Percentiles rank a stretch among this genome's conserved stretches.
phyloP scores from a whole-genome alignment of 163 green algal genomes.

The Smithsoniella earleae region DNA sequence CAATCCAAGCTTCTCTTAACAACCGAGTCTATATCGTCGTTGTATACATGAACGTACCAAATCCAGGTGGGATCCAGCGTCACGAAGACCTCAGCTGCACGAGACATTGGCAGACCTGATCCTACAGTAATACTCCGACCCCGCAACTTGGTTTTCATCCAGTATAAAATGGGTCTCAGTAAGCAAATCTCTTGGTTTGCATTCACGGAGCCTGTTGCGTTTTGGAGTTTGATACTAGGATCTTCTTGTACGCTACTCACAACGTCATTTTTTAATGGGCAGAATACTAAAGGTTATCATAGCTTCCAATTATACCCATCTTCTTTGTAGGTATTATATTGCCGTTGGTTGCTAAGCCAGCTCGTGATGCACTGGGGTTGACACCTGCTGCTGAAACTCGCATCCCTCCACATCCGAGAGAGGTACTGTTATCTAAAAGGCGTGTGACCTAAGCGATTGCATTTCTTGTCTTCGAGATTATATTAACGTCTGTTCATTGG shows the following conservation, averaged over 20 bases:
- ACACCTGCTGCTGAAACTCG: neutral
- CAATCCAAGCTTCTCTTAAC: too few relatives aligned
- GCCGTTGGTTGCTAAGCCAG: conserved; percentile 11
- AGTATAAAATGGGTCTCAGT: conserved; percentile 9
- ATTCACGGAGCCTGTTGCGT: conserved; percentile 24
- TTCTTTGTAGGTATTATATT: conserved; percentile 31
- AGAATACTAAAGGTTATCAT: neutral
- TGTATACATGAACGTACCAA: too few relatives aligned
- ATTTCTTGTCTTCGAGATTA: neutral
- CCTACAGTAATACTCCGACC: too few relatives aligned
- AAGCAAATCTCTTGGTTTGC: conserved; percentile 29
- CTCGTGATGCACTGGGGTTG: neutral
- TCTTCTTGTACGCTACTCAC: conserved; percentile 11
- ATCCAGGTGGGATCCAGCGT: too few relatives aligned
- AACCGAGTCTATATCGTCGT: too few relatives aligned
- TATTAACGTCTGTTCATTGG: neutral
- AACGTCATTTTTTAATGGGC: neutral
- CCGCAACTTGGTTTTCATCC: too few relatives aligned
- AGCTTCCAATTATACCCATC: too few relatives aligned
- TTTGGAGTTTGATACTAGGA: conserved; percentile 24
- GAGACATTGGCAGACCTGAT: too few relatives aligned
- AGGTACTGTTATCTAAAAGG: neutral
- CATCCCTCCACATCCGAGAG: neutral
- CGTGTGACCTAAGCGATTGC: neutral
- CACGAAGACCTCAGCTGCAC: too few relatives aligned